A percentile compares a stretch with the other conserved stretches of the same genome.
These are phyloP conservation scores for Flaveria trinervia DNA, from an alignment of 129 eudicot species.

Conservation along the genomic window DNA sequence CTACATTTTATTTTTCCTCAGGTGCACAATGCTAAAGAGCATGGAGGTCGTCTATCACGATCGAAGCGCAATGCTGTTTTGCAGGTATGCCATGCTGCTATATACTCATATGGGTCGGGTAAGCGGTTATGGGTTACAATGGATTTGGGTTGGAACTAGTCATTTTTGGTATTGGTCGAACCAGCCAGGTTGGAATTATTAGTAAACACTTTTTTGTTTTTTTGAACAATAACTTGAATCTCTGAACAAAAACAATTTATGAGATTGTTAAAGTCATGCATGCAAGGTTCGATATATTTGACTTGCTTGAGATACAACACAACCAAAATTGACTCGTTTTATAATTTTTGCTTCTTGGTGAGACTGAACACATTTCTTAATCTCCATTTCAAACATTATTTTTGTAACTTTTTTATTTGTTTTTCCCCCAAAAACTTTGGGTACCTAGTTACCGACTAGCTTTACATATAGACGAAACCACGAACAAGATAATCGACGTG, in stretches of 20 bases:
- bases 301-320: not conserved
- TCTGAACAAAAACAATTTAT: not conserved
- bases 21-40: constrained; percentile 94
- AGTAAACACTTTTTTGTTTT: not conserved
- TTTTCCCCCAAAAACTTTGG: not conserved
- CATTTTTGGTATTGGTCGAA: not conserved
- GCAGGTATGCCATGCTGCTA: constrained; percentile 49
- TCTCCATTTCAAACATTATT: constrained; percentile 7
- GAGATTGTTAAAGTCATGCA: not conserved
- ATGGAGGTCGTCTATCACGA: constrained; percentile 94
- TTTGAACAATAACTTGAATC: not conserved
- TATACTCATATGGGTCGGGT: not conserved
- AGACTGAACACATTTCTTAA: not conserved
- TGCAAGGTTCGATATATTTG: not conserved
- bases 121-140: not conserved
- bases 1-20: constrained; percentile 19
- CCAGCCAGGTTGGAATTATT: not conserved
- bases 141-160: not conserved
- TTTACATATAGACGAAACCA: constrained; percentile 68
- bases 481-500: constrained; percentile 71
- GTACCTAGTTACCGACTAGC: constrained; percentile 80
- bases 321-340: not conserved
- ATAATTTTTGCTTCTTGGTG: not conserved
- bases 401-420: not conserved
- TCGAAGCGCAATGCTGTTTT: constrained; percentile 85